Base-by-base conservation (phyloP, 1,139 yeast genomes). In the Pichia sp. region DNA sequence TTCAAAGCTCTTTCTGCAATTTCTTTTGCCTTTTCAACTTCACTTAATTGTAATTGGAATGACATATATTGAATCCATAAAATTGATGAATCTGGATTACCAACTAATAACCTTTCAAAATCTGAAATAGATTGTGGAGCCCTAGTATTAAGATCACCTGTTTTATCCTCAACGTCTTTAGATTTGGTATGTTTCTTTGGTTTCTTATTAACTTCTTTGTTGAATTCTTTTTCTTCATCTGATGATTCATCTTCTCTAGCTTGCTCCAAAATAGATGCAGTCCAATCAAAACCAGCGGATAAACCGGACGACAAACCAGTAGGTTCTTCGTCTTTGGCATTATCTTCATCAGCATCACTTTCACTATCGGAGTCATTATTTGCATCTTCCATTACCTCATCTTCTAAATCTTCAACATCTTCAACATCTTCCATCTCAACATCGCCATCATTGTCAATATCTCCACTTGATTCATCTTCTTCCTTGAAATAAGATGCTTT, bases 21-120 rank as follows among this genome's bases (percentile, higher is more conserved):
- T 68, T 88, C 96, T 62, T 99, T 82, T 14, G 98, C 97, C 70
- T 87, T 89, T 51, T 91, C 97, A 55, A 90, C 74, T 68, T 93
- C 99, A 73, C 96, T 87, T 59, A 93, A 76, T 69, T 91, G 96
- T 60, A 93, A 77, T 71, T 90, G 96, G 86, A 91, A 93, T 3
- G 98, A 93, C 97, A 95, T 93, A 70, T 87, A 93, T 70, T 91
- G 89, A 89, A 93, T 91, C 99, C 99, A 93, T 59, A 90, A 72
- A 49, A 91, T 80, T 1, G 99, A 91, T 3, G 96, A 88, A 72
- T 89, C 87, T 52, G 99, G 98, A 65, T 87, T 86, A 65, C 97
- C 96, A 55, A 93, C 79, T 52, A 93, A 76, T 59, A 93, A 73
- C 63, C 99, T 81, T 70, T 93, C 99, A 65, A 89, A 93, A 70